Percentiles rank a stretch among this genome's conserved stretches.
These are phyloP conservation scores for Fraxinus excelsior DNA, from an alignment of 257 asterid species.

Conservation along the genomic window DNA sequence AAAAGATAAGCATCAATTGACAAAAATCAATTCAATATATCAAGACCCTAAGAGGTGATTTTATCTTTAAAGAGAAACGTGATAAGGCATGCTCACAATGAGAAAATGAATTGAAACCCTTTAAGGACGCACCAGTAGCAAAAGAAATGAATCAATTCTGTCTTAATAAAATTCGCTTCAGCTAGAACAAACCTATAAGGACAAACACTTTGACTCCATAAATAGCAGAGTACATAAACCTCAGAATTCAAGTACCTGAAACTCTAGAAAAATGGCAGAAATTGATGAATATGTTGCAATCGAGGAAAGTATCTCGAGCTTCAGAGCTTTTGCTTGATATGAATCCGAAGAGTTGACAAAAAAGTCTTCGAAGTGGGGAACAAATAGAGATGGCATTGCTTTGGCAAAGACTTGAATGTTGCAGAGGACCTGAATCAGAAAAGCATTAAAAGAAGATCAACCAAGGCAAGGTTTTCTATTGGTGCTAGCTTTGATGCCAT, in stretches of 20 bases:
- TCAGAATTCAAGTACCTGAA: constrained; percentile 62
- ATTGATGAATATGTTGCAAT: constrained; percentile 78
- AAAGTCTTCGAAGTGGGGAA: constrained; percentile 83
- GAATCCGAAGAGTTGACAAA: constrained; percentile 76
- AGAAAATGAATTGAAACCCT: constrained; percentile 14
- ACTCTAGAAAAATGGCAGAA: constrained; percentile 77
- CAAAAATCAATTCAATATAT: constrained; percentile 13
- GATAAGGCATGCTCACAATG: constrained; percentile 3
- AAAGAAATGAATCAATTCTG: constrained; percentile 5
- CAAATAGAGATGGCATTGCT: constrained; percentile 81
- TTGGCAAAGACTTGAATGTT: constrained; percentile 90
- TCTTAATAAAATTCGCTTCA: constrained; percentile 11
- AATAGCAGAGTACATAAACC: constrained; percentile 1
- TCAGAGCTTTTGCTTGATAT: constrained; percentile 76
- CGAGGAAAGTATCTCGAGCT: constrained; percentile 89
- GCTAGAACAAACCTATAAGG: constrained; percentile 1
- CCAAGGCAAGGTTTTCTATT: not conserved
- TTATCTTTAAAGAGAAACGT: constrained; percentile 1
- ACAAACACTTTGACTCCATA: constrained; percentile 5
- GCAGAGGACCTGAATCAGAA: constrained; percentile 75
- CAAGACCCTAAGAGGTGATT: constrained; percentile 9
- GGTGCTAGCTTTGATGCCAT: constrained; percentile 12
- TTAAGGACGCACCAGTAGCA: not conserved
- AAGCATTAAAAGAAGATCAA: constrained; percentile 22
- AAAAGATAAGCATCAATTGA: constrained; percentile 34